Base-by-base conservation (phyloP, 1,139 yeast species). In the Yamadazyma aaseri region DNA sequence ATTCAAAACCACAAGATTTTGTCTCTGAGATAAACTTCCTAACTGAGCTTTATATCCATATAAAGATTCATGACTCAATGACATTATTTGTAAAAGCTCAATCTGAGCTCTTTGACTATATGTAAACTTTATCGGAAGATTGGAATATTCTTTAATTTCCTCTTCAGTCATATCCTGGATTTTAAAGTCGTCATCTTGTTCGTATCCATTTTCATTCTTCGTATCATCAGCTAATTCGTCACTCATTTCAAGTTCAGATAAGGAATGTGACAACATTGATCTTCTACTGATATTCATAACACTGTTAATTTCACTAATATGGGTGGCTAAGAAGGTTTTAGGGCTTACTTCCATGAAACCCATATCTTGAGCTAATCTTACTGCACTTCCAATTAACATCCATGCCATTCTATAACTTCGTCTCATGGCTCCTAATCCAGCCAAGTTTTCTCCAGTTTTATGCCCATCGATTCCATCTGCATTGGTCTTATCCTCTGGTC, bases 351-450 rank as follows among this genome's bases (percentile, higher is more conserved):
- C 87, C 71, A 84, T 79, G 45, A 84, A 73, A 5, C 87, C 89
- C 76, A 86, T 77, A 56, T 87, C 94, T 54, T 87, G 95, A 3
- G 96, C 95, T 29, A 90, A 61, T 36, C 97, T 67, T 3, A 86
- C 85, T 0, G 95, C 90, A 2, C 86, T 79, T 4, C 97, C 97
- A 36, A 86, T 81, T 42, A 87, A 71, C 92, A 87, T 84, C 92
- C 96, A 89, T 0, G 95, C 84, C 92, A 87, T 84, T 30, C 96
- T 71, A 53, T 86, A 90, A 47, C 92, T 81, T 49, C 96, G 67
- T 47, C 94, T 69, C 74, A 89, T 80, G 1, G 96, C 95, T 18
- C 89, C 87, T 29, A 86, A 63, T 0, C 96, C 96, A 0, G 87
- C 83, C 29, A 76, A 61, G 29, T 73, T 74, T 7, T 72, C 78